These are phyloP conservation scores for Rhodotorula kratochvilovae DNA, from an alignment of 768 basidiomycete species.

Conservation along the genomic window DNA sequence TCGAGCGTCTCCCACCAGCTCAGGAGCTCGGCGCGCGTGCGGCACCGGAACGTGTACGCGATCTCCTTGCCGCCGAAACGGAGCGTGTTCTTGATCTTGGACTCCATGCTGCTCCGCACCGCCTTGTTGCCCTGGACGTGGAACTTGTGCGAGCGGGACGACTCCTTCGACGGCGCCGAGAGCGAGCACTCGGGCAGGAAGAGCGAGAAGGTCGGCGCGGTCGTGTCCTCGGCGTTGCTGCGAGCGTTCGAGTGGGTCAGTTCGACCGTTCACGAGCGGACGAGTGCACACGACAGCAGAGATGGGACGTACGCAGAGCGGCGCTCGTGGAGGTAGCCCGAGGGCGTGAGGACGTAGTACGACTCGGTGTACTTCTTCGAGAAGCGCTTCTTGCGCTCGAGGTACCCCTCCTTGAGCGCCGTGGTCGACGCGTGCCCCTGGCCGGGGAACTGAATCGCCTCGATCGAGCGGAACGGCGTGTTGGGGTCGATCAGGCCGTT, in stretches of 20 bases:
- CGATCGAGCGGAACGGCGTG: conserved; percentile 32
- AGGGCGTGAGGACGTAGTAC: conserved; percentile 44
- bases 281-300: background rate
- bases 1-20: conserved; percentile 37
- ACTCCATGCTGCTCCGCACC: conserved; percentile 5
- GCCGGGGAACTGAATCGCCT: conserved; percentile 43
- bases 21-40: conserved; percentile 38
- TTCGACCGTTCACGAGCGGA: background rate
- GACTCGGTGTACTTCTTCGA: conserved; percentile 43
- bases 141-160: conserved; percentile 35
- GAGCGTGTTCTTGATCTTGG: conserved; percentile 35
- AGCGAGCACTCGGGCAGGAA: conserved; percentile 45
- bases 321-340: conserved; percentile 46
- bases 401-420: conserved; percentile 42
- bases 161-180: conserved; percentile 36
- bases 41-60: conserved; percentile 41
- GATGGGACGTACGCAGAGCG: conserved; percentile 21
- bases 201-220: conserved; percentile 42
- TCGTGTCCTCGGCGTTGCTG: conserved; percentile 43
- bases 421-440: conserved; percentile 41
- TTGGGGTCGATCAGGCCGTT: conserved; percentile 37
- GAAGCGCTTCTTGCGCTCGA: conserved; percentile 47
- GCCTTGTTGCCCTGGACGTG: conserved; percentile 6
- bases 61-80: conserved; percentile 41
- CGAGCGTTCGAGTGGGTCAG: too few relatives aligned